Evolutionary conservation across 1,284 basidiomycete genomes (phyloP).

Genomic region (Austroboletus rostrupii): DNA sequence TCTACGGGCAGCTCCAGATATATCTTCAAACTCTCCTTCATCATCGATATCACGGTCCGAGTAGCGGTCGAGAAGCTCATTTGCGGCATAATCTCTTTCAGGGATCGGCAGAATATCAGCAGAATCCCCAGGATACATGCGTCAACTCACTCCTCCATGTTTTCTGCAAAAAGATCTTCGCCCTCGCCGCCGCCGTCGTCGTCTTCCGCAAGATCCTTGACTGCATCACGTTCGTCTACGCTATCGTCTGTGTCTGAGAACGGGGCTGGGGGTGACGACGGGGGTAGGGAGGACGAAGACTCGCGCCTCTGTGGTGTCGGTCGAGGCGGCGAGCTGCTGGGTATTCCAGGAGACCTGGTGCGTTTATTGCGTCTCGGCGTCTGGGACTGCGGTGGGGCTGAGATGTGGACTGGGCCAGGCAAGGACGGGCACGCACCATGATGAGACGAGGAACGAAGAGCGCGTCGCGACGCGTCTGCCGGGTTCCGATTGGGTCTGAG

Average conservation of each 20-base stretch:
- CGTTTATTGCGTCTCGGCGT: conserved; percentile 55
- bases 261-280: conserved; percentile 77
- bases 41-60: conserved; percentile 88
- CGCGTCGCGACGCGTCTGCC: conserved; percentile 34
- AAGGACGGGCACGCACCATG: conserved; percentile 26
- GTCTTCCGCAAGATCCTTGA: conserved; percentile 61
- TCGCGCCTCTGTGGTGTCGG: conserved; percentile 48
- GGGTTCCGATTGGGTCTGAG: not conserved
- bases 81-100: conserved; percentile 82
- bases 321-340: conserved; percentile 47
- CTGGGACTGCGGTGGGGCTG: conserved; percentile 26
- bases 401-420: not conserved
- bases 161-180: conserved; percentile 90
- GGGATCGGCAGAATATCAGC: conserved; percentile 7
- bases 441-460: conserved; percentile 19
- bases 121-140: not conserved
- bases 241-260: conserved; percentile 89
- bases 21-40: conserved; percentile 67
- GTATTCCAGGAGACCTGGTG: conserved; percentile 56
- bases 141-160: conserved; percentile 64
- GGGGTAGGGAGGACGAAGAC: conserved; percentile 71
- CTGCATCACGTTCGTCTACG: conserved; percentile 69
- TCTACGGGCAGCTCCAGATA: conserved; percentile 73
- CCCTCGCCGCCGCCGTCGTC: conserved; percentile 79
- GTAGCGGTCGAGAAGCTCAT: conserved; percentile 83